Percentiles rank a stretch among this genome's conserved stretches.
Evolutionary conservation across 2,329 filamentous ascomycete species (phyloP).

Genomic region (Tympanopsis confertula): DNA sequence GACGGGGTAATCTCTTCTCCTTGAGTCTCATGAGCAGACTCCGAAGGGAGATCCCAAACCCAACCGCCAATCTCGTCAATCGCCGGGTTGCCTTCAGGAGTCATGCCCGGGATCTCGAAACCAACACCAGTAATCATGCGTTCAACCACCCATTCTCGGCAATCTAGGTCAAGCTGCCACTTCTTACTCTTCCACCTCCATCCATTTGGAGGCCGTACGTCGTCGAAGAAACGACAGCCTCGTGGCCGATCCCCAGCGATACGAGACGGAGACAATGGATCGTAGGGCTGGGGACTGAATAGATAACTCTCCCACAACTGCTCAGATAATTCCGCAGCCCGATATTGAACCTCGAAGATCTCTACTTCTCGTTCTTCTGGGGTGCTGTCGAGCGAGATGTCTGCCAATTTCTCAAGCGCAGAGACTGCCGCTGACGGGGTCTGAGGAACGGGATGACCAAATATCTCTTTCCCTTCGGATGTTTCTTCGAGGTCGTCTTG

Average conservation of each 20-base stretch:
- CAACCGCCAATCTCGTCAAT: background rate
- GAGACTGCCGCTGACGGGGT: background rate
- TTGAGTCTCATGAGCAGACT: too few species aligned
- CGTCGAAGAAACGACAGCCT: conserved; percentile 1
- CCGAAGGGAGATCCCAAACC: conserved; percentile 1
- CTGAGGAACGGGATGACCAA: background rate
- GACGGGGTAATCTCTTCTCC: too few species aligned
- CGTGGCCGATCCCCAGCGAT: background rate
- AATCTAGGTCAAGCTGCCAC: conserved; percentile 1
- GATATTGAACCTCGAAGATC: background rate
- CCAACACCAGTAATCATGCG: conserved; percentile 1
- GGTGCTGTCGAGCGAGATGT: background rate
- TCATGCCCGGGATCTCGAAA: background rate
- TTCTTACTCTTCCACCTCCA: conserved; percentile 1
- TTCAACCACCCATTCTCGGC: conserved; percentile 1
- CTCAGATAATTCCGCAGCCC: background rate
- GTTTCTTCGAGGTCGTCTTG: background rate
- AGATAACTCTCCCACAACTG: background rate
- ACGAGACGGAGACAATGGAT: background rate
- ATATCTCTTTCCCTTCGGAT: background rate
- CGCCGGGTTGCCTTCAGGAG: background rate
- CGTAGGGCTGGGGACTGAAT: background rate
- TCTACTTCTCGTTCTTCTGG: background rate
- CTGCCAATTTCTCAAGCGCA: background rate
- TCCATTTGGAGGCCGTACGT: background rate